Conservation (phyloP, 306 rosid genomes). For the Malus sieversii region DNA sequence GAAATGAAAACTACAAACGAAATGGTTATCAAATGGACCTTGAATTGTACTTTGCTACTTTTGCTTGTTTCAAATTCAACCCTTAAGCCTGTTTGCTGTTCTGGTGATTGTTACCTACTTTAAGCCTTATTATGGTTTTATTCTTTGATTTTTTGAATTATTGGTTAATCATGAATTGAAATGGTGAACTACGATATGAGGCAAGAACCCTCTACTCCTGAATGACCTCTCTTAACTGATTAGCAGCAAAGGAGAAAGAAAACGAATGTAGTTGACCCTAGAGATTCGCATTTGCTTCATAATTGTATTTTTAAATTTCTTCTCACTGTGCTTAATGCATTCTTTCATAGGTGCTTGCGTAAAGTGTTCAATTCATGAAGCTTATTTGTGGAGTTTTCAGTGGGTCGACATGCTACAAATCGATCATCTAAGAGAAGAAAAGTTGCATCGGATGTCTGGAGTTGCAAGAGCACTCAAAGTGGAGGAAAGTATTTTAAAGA, state of each 20-base stretch:
- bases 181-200: not conserved
- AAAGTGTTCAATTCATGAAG: conserved; percentile 53
- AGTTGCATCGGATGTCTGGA: conserved; percentile 17
- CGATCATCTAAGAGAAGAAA: conserved; percentile 60
- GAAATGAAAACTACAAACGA: too few species aligned
- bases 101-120: too few species aligned
- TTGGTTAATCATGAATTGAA: not conserved
- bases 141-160: not conserved
- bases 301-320: too few species aligned
- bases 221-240: not conserved
- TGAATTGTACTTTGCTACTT: too few species aligned
- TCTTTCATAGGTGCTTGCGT: conserved; percentile 51
- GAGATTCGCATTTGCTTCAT: not conserved
- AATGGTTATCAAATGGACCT: too few species aligned
- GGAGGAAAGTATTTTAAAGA: conserved; percentile 27
- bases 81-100: too few species aligned
- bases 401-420: conserved; percentile 21
- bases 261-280: not conserved
- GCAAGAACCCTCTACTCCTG: not conserved
- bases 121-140: not conserved
- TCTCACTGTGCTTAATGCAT: conserved; percentile 5
- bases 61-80: too few species aligned
- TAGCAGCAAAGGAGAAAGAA: not conserved
- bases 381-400: conserved; percentile 47
- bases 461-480: conserved; percentile 3